These are phyloP conservation scores for Trametes elegans DNA, from an alignment of 768 basidiomycete genomes.

Conservation along the genomic window DNA sequence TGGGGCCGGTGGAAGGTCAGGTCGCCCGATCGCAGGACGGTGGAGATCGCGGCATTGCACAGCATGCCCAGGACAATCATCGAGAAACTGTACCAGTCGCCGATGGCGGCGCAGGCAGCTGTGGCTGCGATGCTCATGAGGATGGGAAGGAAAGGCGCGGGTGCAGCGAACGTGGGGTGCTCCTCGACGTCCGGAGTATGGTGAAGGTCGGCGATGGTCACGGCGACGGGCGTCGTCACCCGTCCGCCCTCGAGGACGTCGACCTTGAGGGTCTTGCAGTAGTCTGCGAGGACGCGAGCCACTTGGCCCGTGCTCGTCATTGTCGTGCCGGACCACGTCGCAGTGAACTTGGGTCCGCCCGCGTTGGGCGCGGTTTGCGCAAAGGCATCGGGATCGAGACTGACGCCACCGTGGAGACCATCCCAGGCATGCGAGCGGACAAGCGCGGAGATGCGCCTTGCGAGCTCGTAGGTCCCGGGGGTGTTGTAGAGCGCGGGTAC, in stretches of 20 bases:
- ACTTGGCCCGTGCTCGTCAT: background rate
- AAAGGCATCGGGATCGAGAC: constrained; percentile 5
- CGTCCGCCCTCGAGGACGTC: background rate
- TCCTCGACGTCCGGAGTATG: constrained; percentile 3
- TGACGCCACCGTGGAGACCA: constrained; percentile 8
- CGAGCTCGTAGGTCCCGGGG: constrained; percentile 9
- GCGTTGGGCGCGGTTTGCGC: background rate
- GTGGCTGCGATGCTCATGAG: constrained; percentile 11
- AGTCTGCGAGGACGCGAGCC: background rate
- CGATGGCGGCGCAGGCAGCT: constrained; percentile 3
- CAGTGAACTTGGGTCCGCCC: constrained; percentile 6
- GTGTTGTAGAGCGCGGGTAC: constrained; percentile 3
- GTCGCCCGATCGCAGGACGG: background rate
- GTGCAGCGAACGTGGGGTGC: constrained; percentile 1
- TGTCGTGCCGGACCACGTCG: constrained; percentile 8
- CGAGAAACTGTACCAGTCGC: constrained; percentile 9
- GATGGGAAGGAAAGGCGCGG: constrained; percentile 11
- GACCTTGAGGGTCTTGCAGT: background rate
- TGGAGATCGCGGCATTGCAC: constrained; percentile 1
- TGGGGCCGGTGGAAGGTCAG: constrained; percentile 10
- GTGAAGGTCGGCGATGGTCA: constrained; percentile 7
- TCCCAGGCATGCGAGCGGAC: constrained; percentile 7
- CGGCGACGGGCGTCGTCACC: constrained; percentile 8
- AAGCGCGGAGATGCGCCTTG: background rate
- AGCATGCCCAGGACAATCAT: constrained; percentile 15